Base-by-base conservation (phyloP, 108 stramenopile genomes). In the Cyclostephanos invisitatus region DNA sequence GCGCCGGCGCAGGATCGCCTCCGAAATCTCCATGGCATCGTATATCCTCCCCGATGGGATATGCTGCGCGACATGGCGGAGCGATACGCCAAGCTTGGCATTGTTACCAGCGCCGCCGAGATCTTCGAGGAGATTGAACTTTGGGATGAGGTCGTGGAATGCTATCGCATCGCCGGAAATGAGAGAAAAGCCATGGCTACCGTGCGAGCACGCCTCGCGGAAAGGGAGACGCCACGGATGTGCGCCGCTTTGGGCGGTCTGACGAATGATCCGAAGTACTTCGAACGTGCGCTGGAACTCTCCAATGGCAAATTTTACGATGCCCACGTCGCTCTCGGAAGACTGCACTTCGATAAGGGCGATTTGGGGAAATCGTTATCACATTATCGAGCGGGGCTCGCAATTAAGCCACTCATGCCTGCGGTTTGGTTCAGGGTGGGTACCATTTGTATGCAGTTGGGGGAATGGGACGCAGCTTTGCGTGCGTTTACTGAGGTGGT, bases 61-160 rank as follows among this genome's bases (percentile, higher is more conserved):
- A 91, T 98, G 85, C 76, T 97, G 62, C 83, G 91, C 15, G 96
- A 97, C 66, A 81, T 99, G 62, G 98, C 96, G 15, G 85, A 94
- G 63, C 83, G 93, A 9, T 98, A 98, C 73, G 91, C 92, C 17
- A 81, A 84, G 56, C 73, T 96, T 51, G 96, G 96, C 15, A 89
- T 97, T 6, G 90, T 95, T 2, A 94, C 88, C 7, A 95, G 89
- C 67, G 98, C 98, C 20, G 93, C 96, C 18, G 95, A 94, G 64
- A 72, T 96, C 17, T 99, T 89, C 68, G 91, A 92, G 47, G 96
- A 98, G 60, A 87, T 99, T 46, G 96, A 95, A 44, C 79, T 97
- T 38, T 99, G 98, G 98, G 97, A 98, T 74, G 98, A 99, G 72
- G 97, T 96, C 7, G 97, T 97, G 7, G 97, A 97, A 57, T 99